A percentile compares a stretch with the other conserved stretches of the same genome.
These are phyloP conservation scores for Rhizophora mangle DNA, from an alignment of 345 rosid species.

Conservation along the genomic window DNA sequence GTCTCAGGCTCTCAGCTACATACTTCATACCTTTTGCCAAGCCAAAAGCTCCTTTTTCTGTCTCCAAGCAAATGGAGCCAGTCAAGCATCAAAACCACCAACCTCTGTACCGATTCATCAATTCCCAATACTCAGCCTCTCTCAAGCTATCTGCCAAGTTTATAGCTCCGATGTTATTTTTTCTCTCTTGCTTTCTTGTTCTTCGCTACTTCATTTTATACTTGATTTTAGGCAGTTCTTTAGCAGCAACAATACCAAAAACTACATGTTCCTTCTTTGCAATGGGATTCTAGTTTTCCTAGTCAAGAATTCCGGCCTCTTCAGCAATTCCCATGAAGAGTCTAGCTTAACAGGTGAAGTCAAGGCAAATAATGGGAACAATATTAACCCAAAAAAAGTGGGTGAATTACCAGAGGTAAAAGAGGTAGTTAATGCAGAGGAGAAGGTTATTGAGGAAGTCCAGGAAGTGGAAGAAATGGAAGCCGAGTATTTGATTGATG, in stretches of 20 bases:
- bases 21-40: no score
- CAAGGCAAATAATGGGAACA: slow-evolving; percentile 1
- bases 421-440: slow-evolving; percentile 18
- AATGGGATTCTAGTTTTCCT: slow-evolving; percentile 64
- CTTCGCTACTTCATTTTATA: slow-evolving; percentile 24
- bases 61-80: slow-evolving; percentile 21
- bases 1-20: no score
- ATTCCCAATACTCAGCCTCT: background rate
- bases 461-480: slow-evolving; percentile 15
- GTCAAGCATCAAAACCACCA: background rate
- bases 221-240: slow-evolving; percentile 15
- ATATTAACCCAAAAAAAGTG: slow-evolving; percentile 7
- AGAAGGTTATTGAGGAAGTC: slow-evolving; percentile 15
- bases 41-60: background rate
- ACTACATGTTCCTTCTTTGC: slow-evolving; percentile 60
- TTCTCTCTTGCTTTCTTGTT: slow-evolving; percentile 35
- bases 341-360: slow-evolving; percentile 8
- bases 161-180: slow-evolving; percentile 35
- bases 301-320: slow-evolving; percentile 39
- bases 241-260: slow-evolving; percentile 40
- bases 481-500: background rate
- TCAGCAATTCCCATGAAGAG: slow-evolving; percentile 17
- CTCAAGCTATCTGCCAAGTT: slow-evolving; percentile 23
- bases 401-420: slow-evolving; percentile 15
- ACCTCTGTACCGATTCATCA: background rate